These are phyloP conservation scores for Psidium guajava DNA, from an alignment of 345 rosid species.

Conservation along the genomic window DNA sequence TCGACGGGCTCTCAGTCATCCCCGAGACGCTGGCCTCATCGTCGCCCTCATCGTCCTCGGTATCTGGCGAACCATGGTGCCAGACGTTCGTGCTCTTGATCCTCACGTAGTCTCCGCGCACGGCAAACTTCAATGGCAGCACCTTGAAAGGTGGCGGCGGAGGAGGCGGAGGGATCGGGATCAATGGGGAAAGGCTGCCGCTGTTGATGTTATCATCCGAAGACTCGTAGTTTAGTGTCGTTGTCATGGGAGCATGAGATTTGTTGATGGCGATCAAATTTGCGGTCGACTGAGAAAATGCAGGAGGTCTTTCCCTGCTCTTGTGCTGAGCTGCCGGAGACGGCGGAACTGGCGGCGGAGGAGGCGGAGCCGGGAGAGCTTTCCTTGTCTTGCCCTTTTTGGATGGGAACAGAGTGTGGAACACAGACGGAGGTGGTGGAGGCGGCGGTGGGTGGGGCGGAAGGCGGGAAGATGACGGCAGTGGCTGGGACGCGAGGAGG, in stretches of 20 bases:
- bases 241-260: slow-evolving; percentile 15
- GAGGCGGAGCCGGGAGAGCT: slow-evolving; percentile 14
- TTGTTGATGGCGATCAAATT: slow-evolving; percentile 9
- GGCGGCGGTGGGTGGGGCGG: slow-evolving; percentile 44
- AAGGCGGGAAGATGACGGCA: slow-evolving; percentile 6
- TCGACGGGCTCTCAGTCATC: background rate
- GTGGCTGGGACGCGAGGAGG: slow-evolving; percentile 23
- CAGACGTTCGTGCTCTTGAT: slow-evolving; percentile 47
- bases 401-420: slow-evolving; percentile 49
- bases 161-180: slow-evolving; percentile 63
- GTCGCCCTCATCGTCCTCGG: slow-evolving; percentile 19
- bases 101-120: slow-evolving; percentile 61
- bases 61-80: slow-evolving; percentile 43
- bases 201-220: slow-evolving; percentile 14
- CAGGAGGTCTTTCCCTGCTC: background rate
- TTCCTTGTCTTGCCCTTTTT: slow-evolving; percentile 48
- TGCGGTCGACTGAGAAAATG: slow-evolving; percentile 5
- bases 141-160: slow-evolving; percentile 79
- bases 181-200: slow-evolving; percentile 45
- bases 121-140: slow-evolving; percentile 45
- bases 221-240: slow-evolving; percentile 6
- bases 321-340: slow-evolving; percentile 21
- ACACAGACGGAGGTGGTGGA: slow-evolving; percentile 33
- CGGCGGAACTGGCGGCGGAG: slow-evolving; percentile 50
- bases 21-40: slow-evolving; percentile 13